Conservation (phyloP, 106 monocot species). For the Agapanthus africanus region DNA sequence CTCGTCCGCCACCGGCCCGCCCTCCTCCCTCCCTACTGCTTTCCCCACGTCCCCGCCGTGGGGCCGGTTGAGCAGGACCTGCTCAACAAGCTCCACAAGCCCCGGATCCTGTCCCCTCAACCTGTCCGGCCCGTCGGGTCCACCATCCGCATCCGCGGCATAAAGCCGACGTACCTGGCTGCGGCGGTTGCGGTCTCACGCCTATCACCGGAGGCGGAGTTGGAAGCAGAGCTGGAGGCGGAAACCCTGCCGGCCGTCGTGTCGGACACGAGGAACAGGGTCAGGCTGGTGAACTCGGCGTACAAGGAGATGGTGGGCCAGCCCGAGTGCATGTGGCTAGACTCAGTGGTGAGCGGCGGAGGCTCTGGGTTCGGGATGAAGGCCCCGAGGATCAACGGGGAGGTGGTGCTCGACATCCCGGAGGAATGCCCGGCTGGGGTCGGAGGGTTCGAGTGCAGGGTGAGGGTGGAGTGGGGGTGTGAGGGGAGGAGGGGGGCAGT, state of each 20-base stretch:
- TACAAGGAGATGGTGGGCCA: constrained; percentile 71
- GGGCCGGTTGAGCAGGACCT: constrained; percentile 50
- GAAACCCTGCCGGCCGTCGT: constrained; percentile 67
- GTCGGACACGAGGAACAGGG: constrained; percentile 70
- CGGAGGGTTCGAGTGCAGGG: constrained; percentile 71
- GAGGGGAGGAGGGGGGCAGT: constrained; percentile 46
- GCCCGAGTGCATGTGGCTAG: constrained; percentile 65
- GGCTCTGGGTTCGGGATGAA: background rate
- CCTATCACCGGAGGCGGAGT: too few species aligned
- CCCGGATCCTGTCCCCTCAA: constrained; percentile 49
- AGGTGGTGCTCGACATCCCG: constrained; percentile 47
- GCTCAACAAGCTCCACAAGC: constrained; percentile 44
- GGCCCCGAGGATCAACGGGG: constrained; percentile 46
- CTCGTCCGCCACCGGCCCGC: constrained; percentile 17
- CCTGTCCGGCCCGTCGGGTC: constrained; percentile 78
- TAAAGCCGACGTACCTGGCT: too few species aligned
- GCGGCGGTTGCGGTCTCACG: too few species aligned
- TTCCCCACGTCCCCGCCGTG: background rate
- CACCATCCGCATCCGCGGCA: too few species aligned
- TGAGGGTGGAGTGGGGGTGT: constrained; percentile 66
- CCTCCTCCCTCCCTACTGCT: background rate
- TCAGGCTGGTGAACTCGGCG: constrained; percentile 62
- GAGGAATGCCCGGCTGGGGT: constrained; percentile 18
- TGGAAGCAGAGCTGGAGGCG: constrained; percentile 73
- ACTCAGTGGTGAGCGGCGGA: constrained; percentile 11